Base-by-base conservation (phyloP, 768 basidiomycete species). In the Phylloporus arenicola region DNA sequence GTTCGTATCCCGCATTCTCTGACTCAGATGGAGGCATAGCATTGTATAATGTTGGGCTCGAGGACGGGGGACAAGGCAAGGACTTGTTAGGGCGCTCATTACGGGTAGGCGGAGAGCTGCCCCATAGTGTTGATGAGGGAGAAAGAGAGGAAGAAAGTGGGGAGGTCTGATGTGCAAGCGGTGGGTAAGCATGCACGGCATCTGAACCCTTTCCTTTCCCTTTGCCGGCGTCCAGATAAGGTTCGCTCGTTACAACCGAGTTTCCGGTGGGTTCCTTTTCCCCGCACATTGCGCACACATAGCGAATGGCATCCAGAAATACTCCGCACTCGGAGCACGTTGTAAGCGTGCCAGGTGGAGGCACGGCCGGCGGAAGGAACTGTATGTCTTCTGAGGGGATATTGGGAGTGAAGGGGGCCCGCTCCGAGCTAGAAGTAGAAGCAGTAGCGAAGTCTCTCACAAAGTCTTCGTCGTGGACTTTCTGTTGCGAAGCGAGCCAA, bases 201-300 rank as follows among this genome's bases (percentile, higher is more conserved):
- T 56, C 53, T 0, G 8, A 3, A 16, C 45, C 31, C 73, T 48
- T 73, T 75, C 43, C 72, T 75, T 67, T 86, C 29, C 79, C 80
- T 54, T 82, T 81, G 39, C 65, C 51, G 45, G 62, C 20, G 47
- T 56, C 52, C 17, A 50, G 41, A 38, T 11, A 53, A 24, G 52
- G 56, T 40, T 52, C 55, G 27, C 45, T 54, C 25, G 42, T 35
- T 10, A 20, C 27, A 19, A 52, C 43, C 53, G 48, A 51, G 53
- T 44, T 54, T 54, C 52, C 38, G 5, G 64, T 60, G 6, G 86
- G 79, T 42, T 75, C 68, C 64, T 84, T 89, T 68, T 89, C 87
- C 9, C 91, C 92, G 59, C 93, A 95, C 20, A 83, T 86, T 4
- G 84, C 77, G 61, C 94, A 97, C 13, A 94, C 84, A 65, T 97